Evolutionary conservation across 768 basidiomycete genomes (phyloP).

Genomic region (Suillus weaverae): DNA sequence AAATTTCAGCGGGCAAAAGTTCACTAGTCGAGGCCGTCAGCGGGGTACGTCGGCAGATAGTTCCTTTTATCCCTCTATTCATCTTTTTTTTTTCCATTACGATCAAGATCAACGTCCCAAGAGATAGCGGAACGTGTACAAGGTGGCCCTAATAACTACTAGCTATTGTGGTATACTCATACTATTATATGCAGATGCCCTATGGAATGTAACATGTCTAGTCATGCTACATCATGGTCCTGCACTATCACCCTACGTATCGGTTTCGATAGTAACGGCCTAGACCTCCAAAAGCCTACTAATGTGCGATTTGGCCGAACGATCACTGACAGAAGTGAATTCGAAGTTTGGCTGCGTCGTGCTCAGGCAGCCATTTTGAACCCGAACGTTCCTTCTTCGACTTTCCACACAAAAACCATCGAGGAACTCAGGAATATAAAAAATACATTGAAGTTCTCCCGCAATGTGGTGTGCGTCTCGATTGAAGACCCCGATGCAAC

Average conservation of each 20-base stretch:
- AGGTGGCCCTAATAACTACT: background rate
- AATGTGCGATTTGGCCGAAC: constrained; percentile 42
- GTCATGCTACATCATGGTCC: constrained; percentile 28
- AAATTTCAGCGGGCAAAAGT: constrained; percentile 37
- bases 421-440: constrained; percentile 13
- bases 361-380: constrained; percentile 61
- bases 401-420: constrained; percentile 20
- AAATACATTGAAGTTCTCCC: constrained; percentile 34
- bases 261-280: constrained; percentile 37
- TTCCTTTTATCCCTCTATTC: background rate
- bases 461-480: constrained; percentile 43
- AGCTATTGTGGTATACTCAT: background rate
- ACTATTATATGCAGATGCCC: constrained; percentile 26
- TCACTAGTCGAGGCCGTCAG: constrained; percentile 41
- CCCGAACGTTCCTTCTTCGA: constrained; percentile 33
- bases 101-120: background rate
- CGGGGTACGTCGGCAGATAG: background rate
- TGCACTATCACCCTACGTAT: constrained; percentile 45
- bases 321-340: constrained; percentile 40
- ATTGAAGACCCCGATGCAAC: constrained; percentile 39
- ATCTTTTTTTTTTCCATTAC: background rate
- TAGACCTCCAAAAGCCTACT: constrained; percentile 18
- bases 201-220: constrained; percentile 37
- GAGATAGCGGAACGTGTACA: constrained; percentile 37
- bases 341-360: constrained; percentile 56